These are phyloP conservation scores for Naganishia friedmannii DNA, from an alignment of 768 basidiomycete species.

Conservation along the genomic window DNA sequence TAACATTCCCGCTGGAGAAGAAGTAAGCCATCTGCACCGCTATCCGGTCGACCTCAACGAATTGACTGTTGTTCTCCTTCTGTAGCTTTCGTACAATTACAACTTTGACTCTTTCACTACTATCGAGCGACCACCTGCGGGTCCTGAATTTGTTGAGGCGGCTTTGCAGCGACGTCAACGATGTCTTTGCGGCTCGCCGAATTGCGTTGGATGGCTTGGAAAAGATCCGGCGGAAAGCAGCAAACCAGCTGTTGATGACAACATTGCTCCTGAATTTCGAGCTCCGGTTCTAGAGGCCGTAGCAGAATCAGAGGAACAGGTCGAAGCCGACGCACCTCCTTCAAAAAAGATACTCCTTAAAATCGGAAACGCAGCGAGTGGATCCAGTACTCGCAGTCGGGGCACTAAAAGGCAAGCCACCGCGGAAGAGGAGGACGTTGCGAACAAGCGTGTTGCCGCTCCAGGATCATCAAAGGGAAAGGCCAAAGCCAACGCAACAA, in stretches of 20 bases:
- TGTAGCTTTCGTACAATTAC: conserved; percentile 52
- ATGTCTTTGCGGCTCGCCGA: conserved; percentile 50
- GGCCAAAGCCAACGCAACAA: not conserved
- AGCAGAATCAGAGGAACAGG: not conserved
- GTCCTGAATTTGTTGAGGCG: conserved; percentile 34
- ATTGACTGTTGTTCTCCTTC: not conserved
- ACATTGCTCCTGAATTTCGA: conserved; percentile 20
- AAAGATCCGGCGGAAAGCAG: conserved; percentile 28
- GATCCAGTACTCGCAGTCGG: not conserved
- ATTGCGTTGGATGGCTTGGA: conserved; percentile 49
- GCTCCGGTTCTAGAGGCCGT: not conserved
- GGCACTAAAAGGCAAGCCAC: conserved; percentile 5
- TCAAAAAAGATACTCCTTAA: conserved; percentile 15
- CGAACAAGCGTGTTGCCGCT: not conserved
- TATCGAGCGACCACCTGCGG: conserved; percentile 23
- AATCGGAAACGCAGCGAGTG: not conserved
- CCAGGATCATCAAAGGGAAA: conserved; percentile 8
- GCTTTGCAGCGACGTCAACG: conserved; percentile 41
- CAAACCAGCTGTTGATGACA: not conserved
- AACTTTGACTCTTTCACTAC: conserved; percentile 49
- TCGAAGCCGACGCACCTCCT: not conserved
- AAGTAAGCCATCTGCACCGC: conserved; percentile 37
- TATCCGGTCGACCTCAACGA: too few species aligned
- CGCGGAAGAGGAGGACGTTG: not conserved
- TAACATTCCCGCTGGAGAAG: conserved; percentile 51